phyloP scores from a whole-genome alignment of 768 basidiomycete species.

The Tylopilus rubrobrunneus region DNA sequence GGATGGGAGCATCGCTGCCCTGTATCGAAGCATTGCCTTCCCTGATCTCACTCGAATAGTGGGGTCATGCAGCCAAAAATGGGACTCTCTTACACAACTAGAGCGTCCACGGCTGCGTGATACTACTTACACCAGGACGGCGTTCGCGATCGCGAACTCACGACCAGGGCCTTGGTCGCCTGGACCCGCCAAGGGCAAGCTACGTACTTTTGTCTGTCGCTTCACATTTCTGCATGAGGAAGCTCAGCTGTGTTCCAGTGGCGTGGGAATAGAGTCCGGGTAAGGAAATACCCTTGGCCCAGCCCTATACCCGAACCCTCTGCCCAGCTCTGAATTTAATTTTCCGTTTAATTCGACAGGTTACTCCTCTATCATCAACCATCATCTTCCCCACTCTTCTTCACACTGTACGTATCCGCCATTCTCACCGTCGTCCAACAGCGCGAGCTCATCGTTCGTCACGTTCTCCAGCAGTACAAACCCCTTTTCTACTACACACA shows the following conservation, averaged over 20 bases:
- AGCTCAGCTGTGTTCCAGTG: conserved; percentile 12
- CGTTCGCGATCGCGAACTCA: no score
- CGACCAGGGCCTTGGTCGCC: no score
- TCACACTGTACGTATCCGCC: conserved; percentile 40
- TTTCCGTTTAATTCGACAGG: conserved; percentile 48
- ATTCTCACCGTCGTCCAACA: conserved; percentile 28
- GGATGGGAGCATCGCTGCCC: background rate
- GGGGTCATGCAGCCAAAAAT: conserved; percentile 3
- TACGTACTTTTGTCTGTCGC: conserved; percentile 1
- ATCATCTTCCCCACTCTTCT: conserved; percentile 39
- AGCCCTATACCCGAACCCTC: conserved; percentile 59
- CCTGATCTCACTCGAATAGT: no score
- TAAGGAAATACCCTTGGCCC: conserved; percentile 32
- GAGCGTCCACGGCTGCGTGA: no score
- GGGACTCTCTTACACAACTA: background rate
- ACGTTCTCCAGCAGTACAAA: conserved; percentile 13
- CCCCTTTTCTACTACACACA: conserved; percentile 30
- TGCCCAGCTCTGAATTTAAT: conserved; percentile 71
- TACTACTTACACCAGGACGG: background rate
- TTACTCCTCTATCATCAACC: conserved; percentile 44
- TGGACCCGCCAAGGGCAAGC: background rate
- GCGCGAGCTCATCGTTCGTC: conserved; percentile 35
- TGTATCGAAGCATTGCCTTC: background rate
- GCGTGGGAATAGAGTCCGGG: conserved; percentile 17
- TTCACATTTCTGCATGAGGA: conserved; percentile 12